These are phyloP conservation scores for Willaertia magna DNA, from an alignment of 208 protist species.

Conservation along the genomic window DNA sequence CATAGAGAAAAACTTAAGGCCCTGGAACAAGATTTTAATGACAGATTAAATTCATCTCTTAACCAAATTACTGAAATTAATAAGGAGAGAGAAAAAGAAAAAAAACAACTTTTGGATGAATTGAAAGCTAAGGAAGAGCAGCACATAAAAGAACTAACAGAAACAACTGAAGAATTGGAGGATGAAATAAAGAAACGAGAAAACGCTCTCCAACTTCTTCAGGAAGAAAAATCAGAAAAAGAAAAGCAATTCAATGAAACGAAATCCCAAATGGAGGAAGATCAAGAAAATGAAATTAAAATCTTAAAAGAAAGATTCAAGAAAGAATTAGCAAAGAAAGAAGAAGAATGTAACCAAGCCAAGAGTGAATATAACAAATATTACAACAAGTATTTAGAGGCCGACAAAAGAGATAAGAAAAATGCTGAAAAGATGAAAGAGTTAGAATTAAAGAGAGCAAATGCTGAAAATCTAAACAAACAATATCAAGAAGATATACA, in stretches of 20 bases:
- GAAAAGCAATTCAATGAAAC: slow-evolving; percentile 57
- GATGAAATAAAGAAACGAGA: slow-evolving; percentile 45
- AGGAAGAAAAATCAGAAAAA: slow-evolving; percentile 40
- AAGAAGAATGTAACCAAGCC: background rate
- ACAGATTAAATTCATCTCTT: slow-evolving; percentile 66
- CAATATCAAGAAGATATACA: slow-evolving; percentile 6
- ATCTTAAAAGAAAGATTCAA: slow-evolving; percentile 79
- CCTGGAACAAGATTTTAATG: slow-evolving; percentile 70
- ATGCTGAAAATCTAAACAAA: slow-evolving; percentile 55
- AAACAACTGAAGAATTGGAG: slow-evolving; percentile 49
- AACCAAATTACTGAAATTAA: slow-evolving; percentile 55
- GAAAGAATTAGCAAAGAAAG: slow-evolving; percentile 13
- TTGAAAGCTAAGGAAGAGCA: slow-evolving; percentile 40
- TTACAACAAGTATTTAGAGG: background rate
- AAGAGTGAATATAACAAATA: background rate
- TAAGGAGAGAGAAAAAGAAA: slow-evolving; percentile 54
- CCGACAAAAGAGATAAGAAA: background rate
- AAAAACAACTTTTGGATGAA: slow-evolving; percentile 40
- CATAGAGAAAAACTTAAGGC: slow-evolving; percentile 58
- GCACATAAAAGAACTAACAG: slow-evolving; percentile 35
- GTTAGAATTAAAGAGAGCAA: slow-evolving; percentile 44
- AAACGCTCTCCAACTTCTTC: slow-evolving; percentile 52
- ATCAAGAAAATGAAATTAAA: slow-evolving; percentile 82
- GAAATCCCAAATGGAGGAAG: slow-evolving; percentile 73
- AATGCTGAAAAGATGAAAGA: slow-evolving; percentile 22